Percentiles rank a stretch among this genome's conserved stretches.
These are phyloP conservation scores for Tylopilus sp. DNA, from an alignment of 768 basidiomycete species.

Conservation along the genomic window DNA sequence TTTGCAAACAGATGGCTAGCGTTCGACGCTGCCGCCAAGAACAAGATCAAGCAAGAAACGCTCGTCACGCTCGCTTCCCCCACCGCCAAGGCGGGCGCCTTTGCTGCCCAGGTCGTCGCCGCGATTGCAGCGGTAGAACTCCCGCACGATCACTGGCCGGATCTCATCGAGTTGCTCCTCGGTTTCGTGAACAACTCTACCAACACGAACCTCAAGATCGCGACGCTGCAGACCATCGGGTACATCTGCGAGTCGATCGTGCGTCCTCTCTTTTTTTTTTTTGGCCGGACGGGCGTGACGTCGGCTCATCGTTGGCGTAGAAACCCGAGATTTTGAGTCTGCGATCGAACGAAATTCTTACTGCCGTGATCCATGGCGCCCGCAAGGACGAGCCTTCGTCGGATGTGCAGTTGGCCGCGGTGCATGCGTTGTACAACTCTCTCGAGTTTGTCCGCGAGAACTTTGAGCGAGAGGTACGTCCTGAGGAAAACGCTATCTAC, in stretches of 20 bases:
- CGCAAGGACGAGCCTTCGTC: conserved; percentile 89
- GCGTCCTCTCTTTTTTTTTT: too few relatives aligned
- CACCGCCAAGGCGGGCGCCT: conserved; percentile 69
- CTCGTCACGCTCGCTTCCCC: conserved; percentile 79
- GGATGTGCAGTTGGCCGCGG: conserved; percentile 91
- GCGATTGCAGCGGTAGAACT: conserved; percentile 94
- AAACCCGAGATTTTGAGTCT: conserved; percentile 88
- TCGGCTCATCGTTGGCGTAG: conserved; percentile 38
- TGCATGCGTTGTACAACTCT: conserved; percentile 91
- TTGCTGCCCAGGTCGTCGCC: conserved; percentile 90
- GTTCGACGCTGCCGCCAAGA: conserved; percentile 62
- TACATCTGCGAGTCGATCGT: conserved; percentile 97
- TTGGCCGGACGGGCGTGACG: conserved; percentile 1
- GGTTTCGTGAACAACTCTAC: conserved; percentile 76
- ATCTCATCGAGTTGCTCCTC: conserved; percentile 84
- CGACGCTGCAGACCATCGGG: conserved; percentile 92
- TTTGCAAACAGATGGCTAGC: conserved; percentile 79
- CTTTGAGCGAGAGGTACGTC: conserved; percentile 90
- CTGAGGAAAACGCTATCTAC: neutral
- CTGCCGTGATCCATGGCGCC: conserved; percentile 97
- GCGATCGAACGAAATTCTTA: conserved; percentile 95
- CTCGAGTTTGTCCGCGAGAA: conserved; percentile 97
- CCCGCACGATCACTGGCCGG: conserved; percentile 82
- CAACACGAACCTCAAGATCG: conserved; percentile 74
- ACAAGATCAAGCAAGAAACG: conserved; percentile 84